These are phyloP conservation scores for Amanita inopinata DNA, from an alignment of 768 basidiomycete species.

Conservation along the genomic window DNA sequence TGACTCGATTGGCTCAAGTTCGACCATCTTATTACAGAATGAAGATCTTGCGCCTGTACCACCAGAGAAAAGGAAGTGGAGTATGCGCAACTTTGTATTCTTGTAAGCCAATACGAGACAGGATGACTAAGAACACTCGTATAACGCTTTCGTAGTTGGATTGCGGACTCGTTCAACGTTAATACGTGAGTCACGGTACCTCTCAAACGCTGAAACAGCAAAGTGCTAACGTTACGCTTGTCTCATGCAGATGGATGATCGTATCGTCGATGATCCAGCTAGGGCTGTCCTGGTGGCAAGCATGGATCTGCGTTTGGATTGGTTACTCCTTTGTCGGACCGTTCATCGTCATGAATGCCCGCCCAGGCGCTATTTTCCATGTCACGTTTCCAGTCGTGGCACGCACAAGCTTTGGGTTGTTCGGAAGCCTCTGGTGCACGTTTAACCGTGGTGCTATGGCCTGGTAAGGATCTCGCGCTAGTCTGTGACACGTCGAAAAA, in stretches of 20 bases:
- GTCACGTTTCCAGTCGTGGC: conserved; percentile 70
- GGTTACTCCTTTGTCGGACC: conserved; percentile 51
- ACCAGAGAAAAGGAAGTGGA: conserved; percentile 57
- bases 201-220: no score
- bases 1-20: conserved; percentile 5
- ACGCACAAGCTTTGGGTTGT: conserved; percentile 70
- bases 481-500: neutral
- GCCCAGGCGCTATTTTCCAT: conserved; percentile 70
- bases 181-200: conserved; percentile 57
- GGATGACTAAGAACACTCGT: conserved; percentile 1
- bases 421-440: conserved; percentile 70
- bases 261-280: conserved; percentile 65
- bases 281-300: conserved; percentile 77
- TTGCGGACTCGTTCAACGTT: conserved; percentile 73
- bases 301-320: conserved; percentile 74
- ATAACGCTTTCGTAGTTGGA: conserved; percentile 41
- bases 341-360: conserved; percentile 70
- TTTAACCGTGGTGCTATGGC: conserved; percentile 70
- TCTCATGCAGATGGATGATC: conserved; percentile 68
- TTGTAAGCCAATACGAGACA: conserved; percentile 32
- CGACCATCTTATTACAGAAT: conserved; percentile 33
- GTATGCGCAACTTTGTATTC: conserved; percentile 51
- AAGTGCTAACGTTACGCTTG: no score
- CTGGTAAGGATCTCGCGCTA: conserved; percentile 34
- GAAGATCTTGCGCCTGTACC: conserved; percentile 66